These are phyloP conservation scores for Zymoseptoria passerinii DNA, from an alignment of 2,329 filamentous ascomycete genomes.

Conservation along the genomic window DNA sequence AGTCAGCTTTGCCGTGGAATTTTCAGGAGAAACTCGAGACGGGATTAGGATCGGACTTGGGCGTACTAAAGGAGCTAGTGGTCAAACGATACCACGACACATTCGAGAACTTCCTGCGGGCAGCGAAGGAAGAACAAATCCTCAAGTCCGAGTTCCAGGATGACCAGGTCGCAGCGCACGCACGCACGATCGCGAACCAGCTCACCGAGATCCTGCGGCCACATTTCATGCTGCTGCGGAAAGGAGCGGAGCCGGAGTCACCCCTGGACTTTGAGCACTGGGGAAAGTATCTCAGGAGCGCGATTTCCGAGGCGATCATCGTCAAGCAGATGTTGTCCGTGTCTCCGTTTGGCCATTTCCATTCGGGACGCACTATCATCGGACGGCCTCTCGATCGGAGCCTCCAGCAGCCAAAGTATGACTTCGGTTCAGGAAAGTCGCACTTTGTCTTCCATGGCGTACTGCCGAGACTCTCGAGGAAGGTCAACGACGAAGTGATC, in stretches of 20 bases:
- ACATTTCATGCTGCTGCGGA: neutral
- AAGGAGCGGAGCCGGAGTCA: neutral
- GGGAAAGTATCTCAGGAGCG: slow-evolving; percentile 1
- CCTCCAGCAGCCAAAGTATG: neutral
- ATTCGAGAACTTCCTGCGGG: neutral
- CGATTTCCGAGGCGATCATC: slow-evolving; percentile 4
- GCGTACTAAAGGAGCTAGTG: neutral
- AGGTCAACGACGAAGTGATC: neutral
- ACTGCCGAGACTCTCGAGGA: neutral
- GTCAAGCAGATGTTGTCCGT: slow-evolving; percentile 3
- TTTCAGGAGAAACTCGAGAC: neutral
- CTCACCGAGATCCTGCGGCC: neutral
- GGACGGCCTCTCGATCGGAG: neutral
- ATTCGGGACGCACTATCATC: neutral
- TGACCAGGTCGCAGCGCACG: neutral
- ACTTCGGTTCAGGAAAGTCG: neutral
- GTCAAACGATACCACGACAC: neutral
- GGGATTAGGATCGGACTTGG: neutral
- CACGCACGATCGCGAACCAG: neutral
- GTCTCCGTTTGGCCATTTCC: slow-evolving; percentile 1
- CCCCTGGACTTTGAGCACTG: neutral
- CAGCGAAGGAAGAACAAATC: neutral
- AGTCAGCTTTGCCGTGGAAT: neutral
- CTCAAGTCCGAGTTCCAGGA: slow-evolving; percentile 1
- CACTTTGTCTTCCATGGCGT: neutral